Conservation (phyloP, 768 basidiomycete species). For the Pholiota microspora region DNA sequence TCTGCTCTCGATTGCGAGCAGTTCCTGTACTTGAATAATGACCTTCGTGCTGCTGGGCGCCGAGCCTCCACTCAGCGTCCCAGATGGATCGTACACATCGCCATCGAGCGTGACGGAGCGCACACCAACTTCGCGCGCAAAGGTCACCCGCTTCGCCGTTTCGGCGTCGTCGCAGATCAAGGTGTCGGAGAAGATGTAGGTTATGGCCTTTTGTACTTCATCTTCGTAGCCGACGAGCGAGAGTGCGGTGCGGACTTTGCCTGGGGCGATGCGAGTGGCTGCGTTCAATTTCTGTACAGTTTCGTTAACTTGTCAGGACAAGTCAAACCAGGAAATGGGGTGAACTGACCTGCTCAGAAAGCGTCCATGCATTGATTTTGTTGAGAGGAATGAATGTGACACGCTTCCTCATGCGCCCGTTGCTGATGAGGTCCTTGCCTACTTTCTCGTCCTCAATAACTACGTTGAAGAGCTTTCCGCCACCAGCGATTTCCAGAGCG, state of each 20-base stretch:
- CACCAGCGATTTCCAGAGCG: constrained; percentile 91
- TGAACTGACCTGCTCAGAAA: constrained; percentile 39
- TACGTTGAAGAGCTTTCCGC: constrained; percentile 87
- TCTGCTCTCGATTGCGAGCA: constrained; percentile 64
- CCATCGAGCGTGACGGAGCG: constrained; percentile 92
- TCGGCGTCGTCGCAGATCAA: constrained; percentile 89
- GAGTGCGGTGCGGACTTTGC: constrained; percentile 84
- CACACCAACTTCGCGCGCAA: constrained; percentile 61
- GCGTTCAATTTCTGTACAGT: constrained; percentile 66
- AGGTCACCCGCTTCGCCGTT: constrained; percentile 86
- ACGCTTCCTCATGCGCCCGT: constrained; percentile 73
- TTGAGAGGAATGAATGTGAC: constrained; percentile 94
- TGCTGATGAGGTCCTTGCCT: constrained; percentile 80
- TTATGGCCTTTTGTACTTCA: constrained; percentile 85
- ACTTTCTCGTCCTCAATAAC: constrained; percentile 90
- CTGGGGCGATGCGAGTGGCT: constrained; percentile 69
- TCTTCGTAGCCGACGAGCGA: constrained; percentile 80
- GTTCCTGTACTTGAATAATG: constrained; percentile 80
- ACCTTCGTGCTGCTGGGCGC: constrained; percentile 74
- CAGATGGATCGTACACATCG: constrained; percentile 95
- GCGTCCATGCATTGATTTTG: constrained; percentile 71
- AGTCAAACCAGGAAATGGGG: background rate
- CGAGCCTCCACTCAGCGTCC: constrained; percentile 89
- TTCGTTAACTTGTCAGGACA: background rate
- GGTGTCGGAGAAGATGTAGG: constrained; percentile 91